Evolutionary conservation across 768 basidiomycete species (phyloP).

Genomic region (Suillus clintonianus): DNA sequence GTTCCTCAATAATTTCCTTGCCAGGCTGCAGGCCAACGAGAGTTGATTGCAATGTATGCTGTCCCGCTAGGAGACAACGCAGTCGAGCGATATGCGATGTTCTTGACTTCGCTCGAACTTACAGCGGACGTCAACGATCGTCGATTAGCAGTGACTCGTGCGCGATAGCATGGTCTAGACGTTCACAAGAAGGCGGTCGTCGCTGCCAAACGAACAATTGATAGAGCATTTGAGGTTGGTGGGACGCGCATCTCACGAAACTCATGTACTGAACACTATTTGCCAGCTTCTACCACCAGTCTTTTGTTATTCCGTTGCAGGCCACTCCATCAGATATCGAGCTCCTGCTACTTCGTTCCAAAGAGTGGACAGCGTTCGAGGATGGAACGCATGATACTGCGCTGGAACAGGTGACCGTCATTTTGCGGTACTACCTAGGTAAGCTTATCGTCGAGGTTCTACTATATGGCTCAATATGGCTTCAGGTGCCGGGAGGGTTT

Average conservation of each 20-base stretch:
- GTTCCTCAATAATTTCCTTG: not conserved
- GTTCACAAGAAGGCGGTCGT: conserved; percentile 75
- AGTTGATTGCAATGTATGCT: conserved; percentile 93
- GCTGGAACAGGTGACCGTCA: conserved; percentile 83
- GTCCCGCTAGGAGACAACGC: conserved; percentile 89
- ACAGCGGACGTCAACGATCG: conserved; percentile 65
- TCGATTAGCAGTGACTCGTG: conserved; percentile 67
- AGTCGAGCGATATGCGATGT: conserved; percentile 88
- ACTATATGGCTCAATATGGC: not conserved
- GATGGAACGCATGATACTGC: conserved; percentile 76
- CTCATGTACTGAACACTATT: conserved; percentile 10
- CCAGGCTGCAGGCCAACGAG: conserved; percentile 75
- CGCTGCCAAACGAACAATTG: conserved; percentile 77
- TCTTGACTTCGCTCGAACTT: conserved; percentile 80
- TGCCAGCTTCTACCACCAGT: conserved; percentile 52
- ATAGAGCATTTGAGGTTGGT: conserved; percentile 64
- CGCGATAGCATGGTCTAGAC: conserved; percentile 84
- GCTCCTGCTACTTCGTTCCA: conserved; percentile 72
- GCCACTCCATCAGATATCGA: conserved; percentile 59
- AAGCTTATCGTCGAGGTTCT: conserved; percentile 20
- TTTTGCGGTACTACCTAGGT: conserved; percentile 91
- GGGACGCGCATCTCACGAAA: conserved; percentile 4
- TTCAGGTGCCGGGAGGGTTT: conserved; percentile 69
- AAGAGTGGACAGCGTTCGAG: conserved; percentile 91
- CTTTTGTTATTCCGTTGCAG: conserved; percentile 58